Conservation (phyloP, 805 yeast genomes). For the Monosporozyma yasuniensis region DNA sequence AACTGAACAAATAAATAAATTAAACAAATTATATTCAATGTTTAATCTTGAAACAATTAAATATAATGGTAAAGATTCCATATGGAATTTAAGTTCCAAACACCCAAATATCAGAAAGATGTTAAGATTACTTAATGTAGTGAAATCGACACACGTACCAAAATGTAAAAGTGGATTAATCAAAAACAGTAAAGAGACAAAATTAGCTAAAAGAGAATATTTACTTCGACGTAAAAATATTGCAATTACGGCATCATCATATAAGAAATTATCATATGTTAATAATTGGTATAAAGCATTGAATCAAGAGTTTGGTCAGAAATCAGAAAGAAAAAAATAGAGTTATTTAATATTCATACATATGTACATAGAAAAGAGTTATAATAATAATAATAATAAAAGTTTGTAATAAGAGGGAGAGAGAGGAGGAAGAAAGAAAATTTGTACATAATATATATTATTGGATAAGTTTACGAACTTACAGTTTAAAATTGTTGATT, state of each 20-base stretch:
- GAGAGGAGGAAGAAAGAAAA: neutral
- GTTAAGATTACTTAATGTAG: neutral
- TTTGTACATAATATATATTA: too few relatives aligned
- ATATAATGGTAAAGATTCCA: neutral
- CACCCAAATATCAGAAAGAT: neutral
- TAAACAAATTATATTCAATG: neutral
- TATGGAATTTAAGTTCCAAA: neutral
- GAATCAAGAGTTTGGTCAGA: slow-evolving; percentile 20
- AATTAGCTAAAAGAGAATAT: slow-evolving; percentile 9
- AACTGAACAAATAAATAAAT: neutral
- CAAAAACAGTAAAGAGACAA: slow-evolving; percentile 16
- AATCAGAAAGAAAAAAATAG: neutral
- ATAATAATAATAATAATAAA: neutral
- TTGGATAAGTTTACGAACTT: neutral
- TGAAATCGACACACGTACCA: neutral
- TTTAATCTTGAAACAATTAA: neutral
- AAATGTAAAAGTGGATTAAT: slow-evolving; percentile 13
- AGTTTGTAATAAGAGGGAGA: neutral
- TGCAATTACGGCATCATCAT: neutral
- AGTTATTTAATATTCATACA: neutral
- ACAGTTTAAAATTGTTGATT: slow-evolving; percentile 1
- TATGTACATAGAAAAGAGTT: neutral
- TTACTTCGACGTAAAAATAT: slow-evolving; percentile 5
- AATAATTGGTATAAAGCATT: slow-evolving; percentile 26
- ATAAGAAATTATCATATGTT: slow-evolving; percentile 20